Evolutionary conservation across 2,329 filamentous ascomycete genomes (phyloP).

Genomic region (Diaporthe sp.): DNA sequence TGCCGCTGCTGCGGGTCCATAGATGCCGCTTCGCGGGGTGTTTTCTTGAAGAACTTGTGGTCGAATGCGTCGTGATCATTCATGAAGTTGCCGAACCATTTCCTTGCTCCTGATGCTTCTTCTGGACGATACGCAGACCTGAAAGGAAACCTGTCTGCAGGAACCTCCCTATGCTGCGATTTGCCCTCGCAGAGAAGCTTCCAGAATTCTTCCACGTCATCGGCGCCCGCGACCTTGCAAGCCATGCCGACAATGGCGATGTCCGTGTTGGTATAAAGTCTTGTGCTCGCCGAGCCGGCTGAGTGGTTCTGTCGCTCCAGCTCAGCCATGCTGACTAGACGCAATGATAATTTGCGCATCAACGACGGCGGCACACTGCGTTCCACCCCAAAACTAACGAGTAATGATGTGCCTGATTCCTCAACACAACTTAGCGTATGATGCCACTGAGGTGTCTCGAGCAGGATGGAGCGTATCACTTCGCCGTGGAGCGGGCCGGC

Average conservation of each 20-base stretch:
- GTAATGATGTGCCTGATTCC: too few relatives aligned
- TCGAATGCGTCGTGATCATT: slow-evolving; percentile 50
- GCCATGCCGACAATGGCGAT: slow-evolving; percentile 54
- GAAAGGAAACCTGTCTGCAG: neutral
- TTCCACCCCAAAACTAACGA: too few relatives aligned
- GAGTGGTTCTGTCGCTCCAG: too few relatives aligned
- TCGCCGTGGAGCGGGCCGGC: too few relatives aligned
- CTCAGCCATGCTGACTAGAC: too few relatives aligned
- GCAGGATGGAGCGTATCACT: too few relatives aligned
- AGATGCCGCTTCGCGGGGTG: slow-evolving; percentile 49
- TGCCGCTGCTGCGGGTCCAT: slow-evolving; percentile 50
- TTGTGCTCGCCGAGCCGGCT: too few relatives aligned
- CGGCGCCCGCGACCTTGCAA: slow-evolving; percentile 51
- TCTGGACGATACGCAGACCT: neutral
- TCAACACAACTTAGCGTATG: too few relatives aligned
- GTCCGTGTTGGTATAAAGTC: neutral
- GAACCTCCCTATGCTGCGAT: neutral
- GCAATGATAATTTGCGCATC: too few relatives aligned
- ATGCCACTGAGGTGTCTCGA: too few relatives aligned
- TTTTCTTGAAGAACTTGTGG: slow-evolving; percentile 56
- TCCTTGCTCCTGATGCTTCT: neutral
- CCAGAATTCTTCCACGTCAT: slow-evolving; percentile 40
- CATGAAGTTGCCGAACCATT: slow-evolving; percentile 45
- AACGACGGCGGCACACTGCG: too few relatives aligned
- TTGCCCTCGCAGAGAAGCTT: slow-evolving; percentile 36